Base-by-base conservation (phyloP, 2,329 filamentous ascomycete species). In the Cordyceps javanica region DNA sequence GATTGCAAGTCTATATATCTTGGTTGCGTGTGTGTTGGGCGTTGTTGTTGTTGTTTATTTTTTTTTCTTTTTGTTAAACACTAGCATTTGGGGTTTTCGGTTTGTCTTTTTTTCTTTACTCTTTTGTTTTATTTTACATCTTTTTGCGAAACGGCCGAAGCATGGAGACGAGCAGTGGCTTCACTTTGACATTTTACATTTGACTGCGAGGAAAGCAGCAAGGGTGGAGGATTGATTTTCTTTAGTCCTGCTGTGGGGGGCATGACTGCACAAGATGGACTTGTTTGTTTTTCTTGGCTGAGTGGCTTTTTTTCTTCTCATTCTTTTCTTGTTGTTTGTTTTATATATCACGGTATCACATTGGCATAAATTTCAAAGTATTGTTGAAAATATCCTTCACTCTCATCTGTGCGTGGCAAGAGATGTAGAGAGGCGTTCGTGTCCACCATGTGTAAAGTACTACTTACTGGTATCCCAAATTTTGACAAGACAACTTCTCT, bases 281-380 rank as follows among this genome's bases (percentile, higher is more conserved):
- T 14, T 36, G 8, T n/a, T 30, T 25, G 3, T 30, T 11, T 25
- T 36, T 49, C 28, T 30, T 48, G 28, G 50, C 5, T 28, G 38
- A 39, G 16, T 52, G 34, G 36, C 14, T 34, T 46, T 30, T 14
- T 28, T 3, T n/a, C n/a, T n/a, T n/a, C n/a, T n/a, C n/a, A n/a
- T n/a, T n/a, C n/a, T n/a, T 45, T 45, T 23, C n/a, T 55, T 44
- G 41, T 56, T 25, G 41, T 46, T 21, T 51, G n/a, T 58, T 51
- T 55, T 59, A 51, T 51, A 59, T 59, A 59, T 59, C 49, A 59
- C 32, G 50, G 50, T 59, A 59, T 59, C 49, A 50, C 57, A 59
- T 59, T 59, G 46, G 57, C 57, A 59, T 59, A 53, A 59, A 59
- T 59, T n/a, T 59, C 42, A 55, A 45, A 57, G 55, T 51, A 57